Conservation (phyloP, 345 rosid species). For the Dipteronia sinensis region DNA sequence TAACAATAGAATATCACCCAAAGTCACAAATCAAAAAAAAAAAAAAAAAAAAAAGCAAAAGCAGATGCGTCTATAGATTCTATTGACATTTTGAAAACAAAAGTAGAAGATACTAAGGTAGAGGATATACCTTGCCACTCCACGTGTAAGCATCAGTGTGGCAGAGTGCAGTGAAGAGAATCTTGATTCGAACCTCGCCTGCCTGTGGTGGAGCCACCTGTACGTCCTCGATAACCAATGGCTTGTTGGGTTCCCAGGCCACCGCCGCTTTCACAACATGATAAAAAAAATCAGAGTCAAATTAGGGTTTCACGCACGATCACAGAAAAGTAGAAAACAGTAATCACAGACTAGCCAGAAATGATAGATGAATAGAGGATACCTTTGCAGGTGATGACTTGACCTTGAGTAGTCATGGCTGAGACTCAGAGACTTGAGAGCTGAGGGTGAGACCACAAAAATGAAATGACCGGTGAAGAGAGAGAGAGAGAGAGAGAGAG, state of each 20-base stretch:
- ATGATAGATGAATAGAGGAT: background rate
- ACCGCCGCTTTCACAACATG: constrained; percentile 74
- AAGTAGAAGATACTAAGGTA: background rate
- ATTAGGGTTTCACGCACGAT: constrained; percentile 13
- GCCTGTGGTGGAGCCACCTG: constrained; percentile 97
- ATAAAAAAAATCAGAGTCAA: background rate
- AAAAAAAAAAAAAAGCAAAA: no score
- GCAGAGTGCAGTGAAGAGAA: constrained; percentile 89
- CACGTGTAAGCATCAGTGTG: constrained; percentile 99
- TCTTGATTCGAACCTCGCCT: constrained; percentile 91
- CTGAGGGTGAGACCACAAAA: constrained; percentile 15
- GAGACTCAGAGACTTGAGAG: background rate
- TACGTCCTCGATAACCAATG: constrained; percentile 81
- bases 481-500: background rate
- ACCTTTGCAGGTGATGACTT: constrained; percentile 98
- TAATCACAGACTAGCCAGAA: background rate
- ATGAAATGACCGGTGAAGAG: background rate
- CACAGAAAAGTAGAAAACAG: constrained; percentile 14
- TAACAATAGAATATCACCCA: background rate
- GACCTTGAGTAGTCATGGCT: constrained; percentile 75
- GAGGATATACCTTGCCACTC: constrained; percentile 83
- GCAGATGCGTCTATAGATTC: background rate
- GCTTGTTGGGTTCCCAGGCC: constrained; percentile 92
- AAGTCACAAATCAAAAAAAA: background rate
- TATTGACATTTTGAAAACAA: background rate